phyloP scores from a whole-genome alignment of 495 filamentous ascomycete species.

The Penicillium cataractarum region DNA sequence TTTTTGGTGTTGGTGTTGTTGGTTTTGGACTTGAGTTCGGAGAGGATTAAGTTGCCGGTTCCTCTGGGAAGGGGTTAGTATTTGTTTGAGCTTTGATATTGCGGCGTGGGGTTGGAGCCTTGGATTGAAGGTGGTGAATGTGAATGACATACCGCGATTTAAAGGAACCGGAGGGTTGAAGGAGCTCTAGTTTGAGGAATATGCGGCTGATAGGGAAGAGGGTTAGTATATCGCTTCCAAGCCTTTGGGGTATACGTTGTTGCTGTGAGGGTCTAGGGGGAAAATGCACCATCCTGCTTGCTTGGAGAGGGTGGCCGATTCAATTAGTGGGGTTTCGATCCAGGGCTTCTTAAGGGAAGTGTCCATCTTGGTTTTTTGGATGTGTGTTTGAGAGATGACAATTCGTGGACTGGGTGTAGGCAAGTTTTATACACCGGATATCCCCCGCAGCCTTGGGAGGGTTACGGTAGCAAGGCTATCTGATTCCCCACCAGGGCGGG shows the following conservation, averaged over 20 bases:
- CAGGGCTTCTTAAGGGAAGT: slow-evolving; percentile 50
- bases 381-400: not conserved
- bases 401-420: not conserved
- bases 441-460: not conserved
- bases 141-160: slow-evolving; percentile 70
- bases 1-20: slow-evolving; percentile 34
- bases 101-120: not conserved
- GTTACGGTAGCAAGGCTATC: not conserved
- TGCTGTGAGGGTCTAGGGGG: not conserved
- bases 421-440: not conserved
- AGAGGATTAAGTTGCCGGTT: slow-evolving; percentile 74
- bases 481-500: not conserved
- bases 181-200: slow-evolving; percentile 87
- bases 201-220: slow-evolving; percentile 56
- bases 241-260: not conserved
- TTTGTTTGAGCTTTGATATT: not conserved
- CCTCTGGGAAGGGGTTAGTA: slow-evolving; percentile 50
- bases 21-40: slow-evolving; percentile 46
- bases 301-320: slow-evolving; percentile 66
- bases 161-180: slow-evolving; percentile 90
- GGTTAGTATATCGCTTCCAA: slow-evolving; percentile 1
- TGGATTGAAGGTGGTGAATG: not conserved
- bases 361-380: not conserved
- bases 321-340: slow-evolving; percentile 73
- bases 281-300: slow-evolving; percentile 65